phyloP scores from a whole-genome alignment of 78 protist species.

The Creolimax fragrantissima region DNA sequence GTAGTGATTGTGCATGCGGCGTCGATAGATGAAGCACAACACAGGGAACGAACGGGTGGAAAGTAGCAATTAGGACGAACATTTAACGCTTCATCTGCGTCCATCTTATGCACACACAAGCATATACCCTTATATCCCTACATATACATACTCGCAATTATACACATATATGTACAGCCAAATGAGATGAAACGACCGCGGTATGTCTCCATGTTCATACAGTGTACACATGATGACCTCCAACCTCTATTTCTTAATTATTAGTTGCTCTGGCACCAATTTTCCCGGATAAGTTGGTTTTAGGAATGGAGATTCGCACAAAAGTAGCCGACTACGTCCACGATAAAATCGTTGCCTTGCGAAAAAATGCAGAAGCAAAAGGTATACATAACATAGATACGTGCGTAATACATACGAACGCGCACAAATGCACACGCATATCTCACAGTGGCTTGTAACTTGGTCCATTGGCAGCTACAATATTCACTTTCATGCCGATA shows the following conservation, averaged over 20 bases:
- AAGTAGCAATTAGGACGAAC: no score
- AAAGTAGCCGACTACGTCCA: slow-evolving; percentile 62
- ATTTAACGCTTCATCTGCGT: background rate
- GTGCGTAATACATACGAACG: no score
- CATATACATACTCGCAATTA: background rate
- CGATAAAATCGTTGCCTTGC: slow-evolving; percentile 46
- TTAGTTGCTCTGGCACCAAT: slow-evolving; percentile 30
- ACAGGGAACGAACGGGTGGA: background rate
- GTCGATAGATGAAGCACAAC: background rate
- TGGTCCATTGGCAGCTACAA: no score
- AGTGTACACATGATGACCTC: no score
- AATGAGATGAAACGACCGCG: no score
- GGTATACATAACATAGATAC: no score
- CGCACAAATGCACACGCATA: no score
- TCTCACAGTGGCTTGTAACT: no score
- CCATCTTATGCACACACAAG: background rate
- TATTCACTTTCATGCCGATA: no score
- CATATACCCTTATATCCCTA: background rate
- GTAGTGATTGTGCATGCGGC: background rate
- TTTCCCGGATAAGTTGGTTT: slow-evolving; percentile 50
- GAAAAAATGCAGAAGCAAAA: slow-evolving; percentile 1
- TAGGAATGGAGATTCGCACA: slow-evolving; percentile 87
- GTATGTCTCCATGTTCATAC: no score
- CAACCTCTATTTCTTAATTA: no score
- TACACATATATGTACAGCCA: no score